Evolutionary conservation across 106 monocot species (phyloP), one percentile per base, ranked within the genome.

Genomic region (Amphibolis antarctica): DNA sequence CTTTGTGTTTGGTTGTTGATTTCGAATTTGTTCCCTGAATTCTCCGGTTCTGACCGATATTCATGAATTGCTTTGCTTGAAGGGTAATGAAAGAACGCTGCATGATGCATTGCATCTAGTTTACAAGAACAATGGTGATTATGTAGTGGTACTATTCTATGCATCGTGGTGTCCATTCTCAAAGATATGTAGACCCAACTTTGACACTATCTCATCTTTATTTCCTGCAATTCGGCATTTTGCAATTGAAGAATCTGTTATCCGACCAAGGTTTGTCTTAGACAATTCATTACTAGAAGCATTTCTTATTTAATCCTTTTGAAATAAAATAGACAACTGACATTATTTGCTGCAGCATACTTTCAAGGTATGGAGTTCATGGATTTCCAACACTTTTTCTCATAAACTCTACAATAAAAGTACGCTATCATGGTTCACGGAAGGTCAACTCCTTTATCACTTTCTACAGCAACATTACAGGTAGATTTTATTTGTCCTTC

Each of bases 161-260:
- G 93, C 93, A 15, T 81, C 93, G 11, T 93, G 93, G 93, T 93
- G 93, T 54, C 85, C 93, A 42, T 93, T 93, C 78, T 93, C 93
- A 12, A 85, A 83, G 59, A 68, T 63, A 23, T 88, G 80, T 70
- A 68, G 60, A 23, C 82, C 85, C 44, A 85, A 85, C 49, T 93
- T 88, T 46, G 49, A 69, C 21, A 67, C 12, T 44, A 46, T 88
- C 48, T 68, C 88, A 15, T 69, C 71, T 30, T 58, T 88, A 53
- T 93, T 93, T 74, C 93, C 93, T 5, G 29, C 68, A 1, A 79
- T 93, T 63, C 80, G 44, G 0, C 93, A 93, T 79, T 85, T 93
- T 78, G 74, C 88, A 54, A 83, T 93, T 65, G 88, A 93, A 67
- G 93, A 88, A 70, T 93, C 93, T 56, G 46, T 65, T 47, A 81